These are phyloP conservation scores for Aspergillus luchuensis DNA, from an alignment of 2,329 filamentous ascomycete species.

Conservation along the genomic window DNA sequence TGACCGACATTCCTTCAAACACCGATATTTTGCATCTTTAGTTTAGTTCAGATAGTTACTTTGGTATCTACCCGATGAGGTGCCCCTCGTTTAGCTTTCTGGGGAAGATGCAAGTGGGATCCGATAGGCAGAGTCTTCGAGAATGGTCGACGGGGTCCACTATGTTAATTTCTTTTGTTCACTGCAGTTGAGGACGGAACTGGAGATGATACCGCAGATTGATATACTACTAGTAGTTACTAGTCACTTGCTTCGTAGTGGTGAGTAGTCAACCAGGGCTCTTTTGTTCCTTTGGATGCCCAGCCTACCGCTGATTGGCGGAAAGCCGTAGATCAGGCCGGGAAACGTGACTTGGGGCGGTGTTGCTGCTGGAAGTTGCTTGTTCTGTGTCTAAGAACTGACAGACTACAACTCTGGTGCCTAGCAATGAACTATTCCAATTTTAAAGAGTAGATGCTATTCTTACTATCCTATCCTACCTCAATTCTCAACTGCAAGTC, in stretches of 20 bases:
- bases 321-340: neutral
- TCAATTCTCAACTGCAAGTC: neutral
- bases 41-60: too few relatives aligned
- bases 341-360: neutral
- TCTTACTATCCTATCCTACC: constrained; percentile 5
- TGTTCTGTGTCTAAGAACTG: neutral
- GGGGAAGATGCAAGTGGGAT: constrained; percentile 13
- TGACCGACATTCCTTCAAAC: constrained; percentile 13
- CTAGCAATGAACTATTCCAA: neutral
- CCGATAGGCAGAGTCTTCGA: constrained; percentile 15
- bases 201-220: too few relatives aligned
- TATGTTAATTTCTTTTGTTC: constrained; percentile 10
- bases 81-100: constrained; percentile 15
- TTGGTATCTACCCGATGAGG: constrained; percentile 4
- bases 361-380: neutral
- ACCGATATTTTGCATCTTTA: constrained; percentile 10
- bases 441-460: neutral
- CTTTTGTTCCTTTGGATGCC: constrained; percentile 2
- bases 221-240: neutral
- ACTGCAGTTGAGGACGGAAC: too few relatives aligned
- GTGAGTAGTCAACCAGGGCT: neutral
- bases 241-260: neutral
- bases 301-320: neutral
- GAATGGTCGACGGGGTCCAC: constrained; percentile 10
- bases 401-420: neutral